Conservation (phyloP, 805 yeast species). For the Blastobotrys mokoenaii region DNA sequence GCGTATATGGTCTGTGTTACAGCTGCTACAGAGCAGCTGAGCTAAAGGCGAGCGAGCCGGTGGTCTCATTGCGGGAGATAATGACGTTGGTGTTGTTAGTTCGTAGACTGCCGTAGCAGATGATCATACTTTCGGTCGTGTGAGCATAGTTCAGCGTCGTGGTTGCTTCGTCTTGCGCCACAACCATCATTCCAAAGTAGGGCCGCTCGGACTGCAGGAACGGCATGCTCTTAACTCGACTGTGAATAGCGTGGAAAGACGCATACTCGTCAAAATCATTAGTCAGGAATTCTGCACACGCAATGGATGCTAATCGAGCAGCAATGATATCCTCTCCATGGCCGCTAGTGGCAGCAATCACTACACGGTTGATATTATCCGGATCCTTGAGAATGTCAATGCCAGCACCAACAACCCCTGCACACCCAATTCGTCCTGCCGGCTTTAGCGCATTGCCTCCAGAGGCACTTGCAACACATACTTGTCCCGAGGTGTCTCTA, state of each 20-base stretch:
- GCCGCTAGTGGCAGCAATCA: slow-evolving; percentile 29
- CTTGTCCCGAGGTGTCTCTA: slow-evolving; percentile 16
- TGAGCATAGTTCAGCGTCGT: slow-evolving; percentile 14
- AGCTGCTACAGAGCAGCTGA: no score
- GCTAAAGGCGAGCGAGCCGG: no score
- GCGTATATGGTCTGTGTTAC: no score
- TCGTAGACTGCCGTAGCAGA: slow-evolving; percentile 10
- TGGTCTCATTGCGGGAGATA: neutral
- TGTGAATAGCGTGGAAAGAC: neutral
- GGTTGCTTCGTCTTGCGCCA: slow-evolving; percentile 2
- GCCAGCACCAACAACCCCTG: slow-evolving; percentile 34
- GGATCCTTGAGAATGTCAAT: slow-evolving; percentile 13
- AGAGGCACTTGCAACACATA: slow-evolving; percentile 31
- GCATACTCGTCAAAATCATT: slow-evolving; percentile 6
- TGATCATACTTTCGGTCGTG: slow-evolving; percentile 19
- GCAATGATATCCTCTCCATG: slow-evolving; percentile 34
- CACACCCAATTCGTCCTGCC: slow-evolving; percentile 36
- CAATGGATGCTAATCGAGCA: slow-evolving; percentile 21
- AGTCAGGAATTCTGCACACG: neutral
- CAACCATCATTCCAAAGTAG: slow-evolving; percentile 14
- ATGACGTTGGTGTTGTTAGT: neutral
- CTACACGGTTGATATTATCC: neutral
- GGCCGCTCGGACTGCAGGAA: slow-evolving; percentile 10
- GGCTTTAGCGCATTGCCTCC: slow-evolving; percentile 33
- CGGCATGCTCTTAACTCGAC: neutral